Percentiles rank a stretch among this genome's conserved stretches.
Evolutionary conservation across 2,329 filamentous ascomycete genomes (phyloP).

Genomic region (Paecilomyces dactylethromorphus): DNA sequence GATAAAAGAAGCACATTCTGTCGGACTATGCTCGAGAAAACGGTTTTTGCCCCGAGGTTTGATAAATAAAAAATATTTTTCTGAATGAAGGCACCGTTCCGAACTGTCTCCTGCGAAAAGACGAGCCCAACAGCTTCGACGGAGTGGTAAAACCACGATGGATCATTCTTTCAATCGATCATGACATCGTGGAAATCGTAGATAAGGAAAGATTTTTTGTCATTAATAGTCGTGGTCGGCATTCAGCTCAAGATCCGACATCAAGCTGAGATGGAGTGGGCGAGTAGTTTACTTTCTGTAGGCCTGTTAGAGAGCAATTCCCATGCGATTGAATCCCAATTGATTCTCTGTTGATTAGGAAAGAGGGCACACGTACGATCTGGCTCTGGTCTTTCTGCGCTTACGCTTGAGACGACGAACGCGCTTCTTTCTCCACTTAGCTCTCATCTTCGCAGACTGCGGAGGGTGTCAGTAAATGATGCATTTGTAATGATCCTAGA

Average conservation of each 20-base stretch:
- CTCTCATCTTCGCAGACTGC: conserved; percentile 61
- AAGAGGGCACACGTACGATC: conserved; percentile 65
- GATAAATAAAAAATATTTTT: background rate
- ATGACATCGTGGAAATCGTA: conserved; percentile 1
- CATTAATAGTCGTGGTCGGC: conserved; percentile 29
- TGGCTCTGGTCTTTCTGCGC: conserved; percentile 99
- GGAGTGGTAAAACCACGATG: background rate
- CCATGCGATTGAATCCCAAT: conserved; percentile 24
- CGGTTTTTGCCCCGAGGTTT: conserved; percentile 13
- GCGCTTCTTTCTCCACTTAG: conserved; percentile 99
- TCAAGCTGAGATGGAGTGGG: conserved; percentile 48
- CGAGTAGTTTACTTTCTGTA: conserved; percentile 62
- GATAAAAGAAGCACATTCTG: background rate
- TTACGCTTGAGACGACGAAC: conserved; percentile 98
- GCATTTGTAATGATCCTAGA: background rate
- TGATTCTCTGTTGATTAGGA: background rate
- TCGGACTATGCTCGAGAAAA: conserved; percentile 10
- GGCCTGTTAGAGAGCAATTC: background rate
- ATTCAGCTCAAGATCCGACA: conserved; percentile 30
- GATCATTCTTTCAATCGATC: background rate
- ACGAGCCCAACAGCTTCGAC: background rate
- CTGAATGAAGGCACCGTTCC: conserved; percentile 13
- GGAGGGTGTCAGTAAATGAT: conserved; percentile 7
- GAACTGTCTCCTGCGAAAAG: background rate
- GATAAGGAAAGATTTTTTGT: conserved; percentile 11